phyloP scores from a whole-genome alignment of 306 rosid species.

The Begonia masoniana region DNA sequence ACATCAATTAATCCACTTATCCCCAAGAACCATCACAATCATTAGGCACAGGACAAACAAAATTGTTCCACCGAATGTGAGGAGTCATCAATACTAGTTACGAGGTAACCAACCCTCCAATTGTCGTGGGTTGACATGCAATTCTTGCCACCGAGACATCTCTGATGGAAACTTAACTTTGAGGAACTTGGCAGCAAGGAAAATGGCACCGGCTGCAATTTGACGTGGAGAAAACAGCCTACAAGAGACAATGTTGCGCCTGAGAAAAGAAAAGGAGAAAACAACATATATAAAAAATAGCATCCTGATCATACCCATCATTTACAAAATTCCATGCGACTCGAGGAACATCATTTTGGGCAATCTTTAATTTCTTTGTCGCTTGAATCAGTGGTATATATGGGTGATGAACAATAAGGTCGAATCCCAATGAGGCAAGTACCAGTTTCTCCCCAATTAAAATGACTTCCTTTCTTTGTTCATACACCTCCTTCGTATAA shows the following conservation, averaged over 20 bases:
- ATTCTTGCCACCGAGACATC: slow-evolving; percentile 41
- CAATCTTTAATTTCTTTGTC: slow-evolving; percentile 23
- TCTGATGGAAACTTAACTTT: slow-evolving; percentile 33
- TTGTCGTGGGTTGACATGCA: slow-evolving; percentile 30
- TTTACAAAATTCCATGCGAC: slow-evolving; percentile 47
- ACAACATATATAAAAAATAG: no score
- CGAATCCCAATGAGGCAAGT: slow-evolving; percentile 32
- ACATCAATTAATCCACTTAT: no score
- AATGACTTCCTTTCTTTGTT: slow-evolving; percentile 30
- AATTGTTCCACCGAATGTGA: no score
- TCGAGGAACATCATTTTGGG: slow-evolving; percentile 32
- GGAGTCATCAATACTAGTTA: no score
- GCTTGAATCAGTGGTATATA: slow-evolving; percentile 35
- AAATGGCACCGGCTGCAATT: slow-evolving; percentile 38
- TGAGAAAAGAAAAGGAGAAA: slow-evolving; percentile 2
- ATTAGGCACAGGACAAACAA: no score
- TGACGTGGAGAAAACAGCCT: slow-evolving; percentile 39
- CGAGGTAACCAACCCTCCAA: slow-evolving; percentile 53
- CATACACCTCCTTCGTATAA: slow-evolving; percentile 28
- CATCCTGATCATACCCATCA: slow-evolving; percentile 23
- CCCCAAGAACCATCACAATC: no score
- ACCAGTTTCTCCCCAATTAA: slow-evolving; percentile 28
- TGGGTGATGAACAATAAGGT: slow-evolving; percentile 32
- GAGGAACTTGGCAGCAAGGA: slow-evolving; percentile 37
- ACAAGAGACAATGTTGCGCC: slow-evolving; percentile 15